Conservation (phyloP, 352 stramenopile species). For the Achlya hypogyna region DNA sequence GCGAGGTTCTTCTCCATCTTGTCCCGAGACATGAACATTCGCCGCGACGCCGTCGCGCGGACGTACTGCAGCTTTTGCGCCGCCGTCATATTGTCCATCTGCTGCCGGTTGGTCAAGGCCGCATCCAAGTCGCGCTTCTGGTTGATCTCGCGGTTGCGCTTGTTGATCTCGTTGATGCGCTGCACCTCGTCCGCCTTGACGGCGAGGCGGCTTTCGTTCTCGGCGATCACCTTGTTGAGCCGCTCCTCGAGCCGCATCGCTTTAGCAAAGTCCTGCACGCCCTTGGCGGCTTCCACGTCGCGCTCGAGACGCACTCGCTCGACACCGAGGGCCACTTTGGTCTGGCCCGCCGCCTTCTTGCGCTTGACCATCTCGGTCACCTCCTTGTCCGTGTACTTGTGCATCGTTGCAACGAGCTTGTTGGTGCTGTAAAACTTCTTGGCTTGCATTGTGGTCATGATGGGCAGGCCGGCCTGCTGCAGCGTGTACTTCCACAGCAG, state of each 20-base stretch:
- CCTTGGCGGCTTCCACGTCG: constrained; percentile 62
- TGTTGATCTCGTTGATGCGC: constrained; percentile 82
- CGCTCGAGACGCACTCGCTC: constrained; percentile 73
- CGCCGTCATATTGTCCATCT: constrained; percentile 73
- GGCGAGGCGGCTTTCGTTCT: constrained; percentile 61
- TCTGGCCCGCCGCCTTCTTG: constrained; percentile 53
- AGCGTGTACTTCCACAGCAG: constrained; percentile 67
- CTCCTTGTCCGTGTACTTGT: constrained; percentile 71
- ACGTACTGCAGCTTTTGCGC: constrained; percentile 78
- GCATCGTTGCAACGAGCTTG: constrained; percentile 53
- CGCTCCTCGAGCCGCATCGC: constrained; percentile 58
- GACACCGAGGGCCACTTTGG: constrained; percentile 57
- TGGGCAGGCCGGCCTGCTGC: constrained; percentile 66
- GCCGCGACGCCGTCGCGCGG: constrained; percentile 61
- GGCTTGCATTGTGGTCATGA: constrained; percentile 62
- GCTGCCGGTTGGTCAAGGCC: constrained; percentile 55
- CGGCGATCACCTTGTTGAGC: constrained; percentile 45
- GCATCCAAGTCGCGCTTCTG: constrained; percentile 75
- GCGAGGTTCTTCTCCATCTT: constrained; percentile 77
- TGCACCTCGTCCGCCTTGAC: constrained; percentile 74
- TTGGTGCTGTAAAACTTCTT: constrained; percentile 54
- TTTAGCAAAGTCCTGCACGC: constrained; percentile 85
- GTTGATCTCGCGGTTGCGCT: constrained; percentile 70
- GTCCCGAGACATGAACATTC: constrained; percentile 75
- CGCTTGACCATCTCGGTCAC: constrained; percentile 72